Percentiles rank a stretch among this genome's conserved stretches.
Conservation (phyloP, 2,329 filamentous ascomycete genomes). For the Hypoxylon sp. region DNA sequence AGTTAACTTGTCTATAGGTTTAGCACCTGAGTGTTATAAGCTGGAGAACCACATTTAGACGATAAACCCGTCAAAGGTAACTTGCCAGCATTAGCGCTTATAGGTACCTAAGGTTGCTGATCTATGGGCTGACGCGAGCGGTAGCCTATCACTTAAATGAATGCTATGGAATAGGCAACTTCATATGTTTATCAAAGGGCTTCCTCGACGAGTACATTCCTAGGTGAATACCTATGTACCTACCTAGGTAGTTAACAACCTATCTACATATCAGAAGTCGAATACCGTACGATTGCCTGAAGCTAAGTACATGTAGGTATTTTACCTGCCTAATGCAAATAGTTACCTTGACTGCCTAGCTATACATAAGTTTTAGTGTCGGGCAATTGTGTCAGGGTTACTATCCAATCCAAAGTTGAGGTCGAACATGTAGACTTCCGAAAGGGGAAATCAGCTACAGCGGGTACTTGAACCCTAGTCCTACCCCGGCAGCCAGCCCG, state of each 20-base stretch:
- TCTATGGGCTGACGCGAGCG: not conserved
- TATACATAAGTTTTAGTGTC: not conserved
- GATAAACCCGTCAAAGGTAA: too few relatives aligned
- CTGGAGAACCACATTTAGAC: too few relatives aligned
- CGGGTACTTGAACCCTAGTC: not conserved
- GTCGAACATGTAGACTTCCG: slow-evolving; percentile 14
- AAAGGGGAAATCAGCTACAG: slow-evolving; percentile 19
- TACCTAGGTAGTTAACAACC: too few relatives aligned
- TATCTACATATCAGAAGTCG: too few relatives aligned
- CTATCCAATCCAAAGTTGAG: slow-evolving; percentile 25
- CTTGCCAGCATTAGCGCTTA: too few relatives aligned
- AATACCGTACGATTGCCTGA: too few relatives aligned
- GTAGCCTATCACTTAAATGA: not conserved
- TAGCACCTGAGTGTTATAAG: too few relatives aligned
- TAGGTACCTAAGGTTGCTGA: not conserved
- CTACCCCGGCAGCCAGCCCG: not conserved
- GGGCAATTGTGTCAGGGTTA: not conserved
- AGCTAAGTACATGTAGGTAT: too few relatives aligned
- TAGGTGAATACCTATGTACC: too few relatives aligned
- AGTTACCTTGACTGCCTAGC: not conserved
- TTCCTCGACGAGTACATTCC: not conserved
- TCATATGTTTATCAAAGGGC: not conserved
- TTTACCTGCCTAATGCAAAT: too few relatives aligned
- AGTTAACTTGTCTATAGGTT: too few relatives aligned
- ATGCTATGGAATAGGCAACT: not conserved